Base-by-base conservation (phyloP, 139 green algal species). In the Chlorella vulgaris region DNA sequence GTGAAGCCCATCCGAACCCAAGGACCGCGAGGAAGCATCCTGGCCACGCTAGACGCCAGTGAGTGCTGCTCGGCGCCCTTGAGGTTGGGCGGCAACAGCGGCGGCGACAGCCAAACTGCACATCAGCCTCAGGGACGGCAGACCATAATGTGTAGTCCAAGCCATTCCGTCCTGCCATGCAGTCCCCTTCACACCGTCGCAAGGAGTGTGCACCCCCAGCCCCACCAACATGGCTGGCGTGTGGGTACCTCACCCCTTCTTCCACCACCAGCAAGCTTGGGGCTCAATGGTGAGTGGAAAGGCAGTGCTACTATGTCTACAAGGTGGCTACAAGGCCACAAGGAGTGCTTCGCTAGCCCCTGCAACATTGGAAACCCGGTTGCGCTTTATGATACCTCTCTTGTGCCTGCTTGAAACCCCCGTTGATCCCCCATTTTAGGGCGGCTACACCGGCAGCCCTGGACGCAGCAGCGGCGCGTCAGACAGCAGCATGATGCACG, bases 151-250 rank as follows among this genome's bases (percentile, higher is more conserved):
- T 38, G 38, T 10, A 31, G 28, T 42, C 40, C 42, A 8, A 19
- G 42, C 7, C 2, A 6, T 2, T 40, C 29, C 43, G n/a, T 26
- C 38, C n/a, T 38, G 24, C 1, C 7, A 24, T 70, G 83, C 85
- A 90, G 86, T 90, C 26, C 81, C 85, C 21, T 90, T 90, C 76
- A 90, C 86, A 2, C 86, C 86, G 7, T 86, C 68, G 7, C 85
- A 90, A 69, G 86, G 86, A 3, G 77, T 90, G 47, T 88, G 86
- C 40, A 90, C 86, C 2, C 86, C 86, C 6, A 90, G 80, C 60
- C 86, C 86, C 24, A 87, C 76, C 19, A 87, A 90, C 68, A 82
- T 88, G 67, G 81, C 86, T 1, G 77, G 83, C n/a, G 55, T 86
- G 67, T 84, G 81, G 67, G 43, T 68, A 68, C 29, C 39, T 28